A percentile compares a stretch with the other conserved stretches of the same genome.
Evolutionary conservation across 768 basidiomycete genomes (phyloP).

Genomic region (Termitomyces sp.): DNA sequence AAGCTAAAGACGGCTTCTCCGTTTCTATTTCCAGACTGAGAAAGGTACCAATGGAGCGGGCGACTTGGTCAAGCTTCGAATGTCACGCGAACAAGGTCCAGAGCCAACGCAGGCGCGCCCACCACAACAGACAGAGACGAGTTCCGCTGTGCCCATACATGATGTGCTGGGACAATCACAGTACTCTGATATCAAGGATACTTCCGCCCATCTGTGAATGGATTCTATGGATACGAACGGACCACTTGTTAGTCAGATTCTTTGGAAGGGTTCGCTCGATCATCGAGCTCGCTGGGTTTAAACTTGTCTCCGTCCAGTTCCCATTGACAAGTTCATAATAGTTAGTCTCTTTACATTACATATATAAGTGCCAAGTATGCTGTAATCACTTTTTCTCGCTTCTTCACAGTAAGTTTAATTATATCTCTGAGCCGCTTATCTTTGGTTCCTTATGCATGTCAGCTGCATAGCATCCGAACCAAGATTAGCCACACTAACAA

Average conservation of each 20-base stretch:
- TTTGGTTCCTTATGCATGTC: conserved; percentile 37
- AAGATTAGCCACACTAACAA: conserved; percentile 14
- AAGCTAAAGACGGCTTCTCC: conserved; percentile 48
- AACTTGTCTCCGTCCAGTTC: background rate
- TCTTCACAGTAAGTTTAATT: background rate
- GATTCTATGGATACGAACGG: conserved; percentile 3
- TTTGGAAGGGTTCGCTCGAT: conserved; percentile 18
- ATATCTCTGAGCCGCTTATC: conserved; percentile 9
- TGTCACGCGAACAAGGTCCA: conserved; percentile 34
- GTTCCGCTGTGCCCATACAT: conserved; percentile 9
- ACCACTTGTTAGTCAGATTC: conserved; percentile 20
- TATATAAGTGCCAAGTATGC: background rate
- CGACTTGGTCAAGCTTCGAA: conserved; percentile 38
- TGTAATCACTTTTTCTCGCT: background rate
- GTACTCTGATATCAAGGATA: conserved; percentile 10
- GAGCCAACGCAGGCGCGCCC: conserved; percentile 6
- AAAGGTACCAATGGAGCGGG: conserved; percentile 39
- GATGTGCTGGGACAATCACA: conserved; percentile 8
- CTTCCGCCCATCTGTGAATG: conserved; percentile 5
- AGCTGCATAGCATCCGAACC: conserved; percentile 17
- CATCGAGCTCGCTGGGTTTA: conserved; percentile 25
- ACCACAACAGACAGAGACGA: conserved; percentile 1
- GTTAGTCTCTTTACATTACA: background rate
- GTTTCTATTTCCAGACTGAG: conserved; percentile 40
- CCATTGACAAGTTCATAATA: background rate